These are phyloP conservation scores for Xylaria flabelliformis DNA, from an alignment of 495 filamentous ascomycete species.

Conservation along the genomic window DNA sequence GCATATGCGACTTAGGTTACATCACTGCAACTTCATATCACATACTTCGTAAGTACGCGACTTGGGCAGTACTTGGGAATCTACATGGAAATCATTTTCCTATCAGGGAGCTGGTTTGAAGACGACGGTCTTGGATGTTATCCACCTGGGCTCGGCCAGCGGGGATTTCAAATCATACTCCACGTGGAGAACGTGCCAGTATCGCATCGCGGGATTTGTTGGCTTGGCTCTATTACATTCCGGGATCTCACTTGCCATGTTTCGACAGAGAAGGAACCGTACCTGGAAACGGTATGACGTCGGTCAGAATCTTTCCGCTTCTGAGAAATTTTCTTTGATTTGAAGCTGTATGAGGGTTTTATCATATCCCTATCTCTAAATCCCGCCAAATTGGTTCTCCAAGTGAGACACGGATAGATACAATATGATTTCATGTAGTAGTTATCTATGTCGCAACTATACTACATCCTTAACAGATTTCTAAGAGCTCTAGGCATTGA, in stretches of 20 bases:
- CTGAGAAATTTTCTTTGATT: background rate
- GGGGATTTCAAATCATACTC: background rate
- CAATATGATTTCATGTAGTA: background rate
- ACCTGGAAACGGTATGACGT: background rate
- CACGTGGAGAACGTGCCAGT: background rate
- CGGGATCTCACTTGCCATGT: background rate
- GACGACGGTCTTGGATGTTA: background rate
- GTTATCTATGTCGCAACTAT: background rate
- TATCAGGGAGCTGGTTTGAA: background rate
- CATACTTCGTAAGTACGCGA: background rate
- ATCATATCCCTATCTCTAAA: background rate
- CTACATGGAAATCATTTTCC: background rate
- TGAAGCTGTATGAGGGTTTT: background rate
- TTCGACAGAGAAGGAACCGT: background rate
- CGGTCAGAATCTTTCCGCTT: background rate
- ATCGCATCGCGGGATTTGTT: background rate
- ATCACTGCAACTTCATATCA: background rate
- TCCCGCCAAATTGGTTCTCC: background rate
- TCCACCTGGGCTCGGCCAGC: background rate
- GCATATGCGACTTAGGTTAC: constrained; percentile 3
- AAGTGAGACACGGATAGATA: background rate
- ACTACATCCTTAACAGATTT: background rate
- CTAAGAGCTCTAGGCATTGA: background rate
- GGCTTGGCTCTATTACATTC: background rate
- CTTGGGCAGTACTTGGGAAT: too few relatives aligned